These are phyloP conservation scores for Debaryomyces sp. DNA, from an alignment of 1,139 yeast species.

Conservation along the genomic window DNA sequence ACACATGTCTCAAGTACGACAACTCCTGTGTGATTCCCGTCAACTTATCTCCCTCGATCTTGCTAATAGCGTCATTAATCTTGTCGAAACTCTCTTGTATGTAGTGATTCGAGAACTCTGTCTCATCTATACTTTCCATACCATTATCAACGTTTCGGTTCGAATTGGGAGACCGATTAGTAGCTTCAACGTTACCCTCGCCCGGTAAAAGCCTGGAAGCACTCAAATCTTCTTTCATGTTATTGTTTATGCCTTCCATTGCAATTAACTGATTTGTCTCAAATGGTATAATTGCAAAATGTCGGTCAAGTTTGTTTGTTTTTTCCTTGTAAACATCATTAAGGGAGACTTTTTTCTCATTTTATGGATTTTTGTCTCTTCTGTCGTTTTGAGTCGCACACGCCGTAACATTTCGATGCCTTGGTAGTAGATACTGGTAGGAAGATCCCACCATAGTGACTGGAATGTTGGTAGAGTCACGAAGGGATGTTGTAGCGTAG, in stretches of 20 bases:
- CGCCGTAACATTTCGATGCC: neutral
- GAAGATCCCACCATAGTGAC: no score
- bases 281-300: conserved; percentile 17
- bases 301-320: conserved; percentile 15
- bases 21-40: conserved; percentile 34
- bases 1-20: conserved; percentile 37
- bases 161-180: neutral
- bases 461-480: no score
- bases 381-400: neutral
- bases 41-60: conserved; percentile 26
- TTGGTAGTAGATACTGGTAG: neutral
- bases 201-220: conserved; percentile 2
- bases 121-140: conserved; percentile 3
- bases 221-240: conserved; percentile 7
- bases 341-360: conserved; percentile 16
- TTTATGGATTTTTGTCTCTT: conserved; percentile 1
- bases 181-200: conserved; percentile 3
- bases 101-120: conserved; percentile 7
- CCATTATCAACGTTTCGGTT: neutral
- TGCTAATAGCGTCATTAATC: conserved; percentile 15
- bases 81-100: conserved; percentile 14
- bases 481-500: neutral
- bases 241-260: conserved; percentile 12
- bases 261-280: conserved; percentile 3
- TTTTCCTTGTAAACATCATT: conserved; percentile 5